Evolutionary conservation across 2,329 filamentous ascomycete genomes (phyloP).

Genomic region (Verticillium nubilum): DNA sequence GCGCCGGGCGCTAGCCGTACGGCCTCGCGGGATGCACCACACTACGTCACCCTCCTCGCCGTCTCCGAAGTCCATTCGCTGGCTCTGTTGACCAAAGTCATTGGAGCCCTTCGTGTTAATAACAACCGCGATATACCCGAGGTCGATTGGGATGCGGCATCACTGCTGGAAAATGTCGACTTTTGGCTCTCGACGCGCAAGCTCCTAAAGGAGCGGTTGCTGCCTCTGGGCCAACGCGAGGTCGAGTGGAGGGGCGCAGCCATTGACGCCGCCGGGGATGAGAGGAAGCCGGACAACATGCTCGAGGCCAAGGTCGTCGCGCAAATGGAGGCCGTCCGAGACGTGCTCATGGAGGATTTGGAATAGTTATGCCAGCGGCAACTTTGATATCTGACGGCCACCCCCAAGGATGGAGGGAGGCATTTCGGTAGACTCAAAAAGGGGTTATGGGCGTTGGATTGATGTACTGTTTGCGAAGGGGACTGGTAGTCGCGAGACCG

Average conservation of each 20-base stretch:
- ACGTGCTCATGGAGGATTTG: conserved; percentile 47
- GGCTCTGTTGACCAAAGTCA: conserved; percentile 67
- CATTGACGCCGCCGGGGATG: conserved; percentile 23
- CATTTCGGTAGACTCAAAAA: background rate
- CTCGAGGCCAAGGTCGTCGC: conserved; percentile 72
- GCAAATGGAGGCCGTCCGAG: conserved; percentile 58
- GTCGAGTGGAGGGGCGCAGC: conserved; percentile 51
- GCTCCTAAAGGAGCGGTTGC: conserved; percentile 64
- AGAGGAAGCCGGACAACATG: conserved; percentile 41
- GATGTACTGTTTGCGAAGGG: background rate
- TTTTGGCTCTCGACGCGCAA: conserved; percentile 69
- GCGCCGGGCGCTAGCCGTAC: conserved; percentile 50
- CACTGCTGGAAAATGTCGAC: conserved; percentile 76
- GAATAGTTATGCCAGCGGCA: conserved; percentile 20
- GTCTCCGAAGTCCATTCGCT: conserved; percentile 76
- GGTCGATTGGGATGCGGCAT: conserved; percentile 68
- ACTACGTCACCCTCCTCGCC: conserved; percentile 67
- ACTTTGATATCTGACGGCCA: background rate
- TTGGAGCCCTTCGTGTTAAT: conserved; percentile 58
- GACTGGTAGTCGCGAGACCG: background rate
- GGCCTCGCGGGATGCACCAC: conserved; percentile 38
- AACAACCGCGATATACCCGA: conserved; percentile 69
- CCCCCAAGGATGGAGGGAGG: background rate
- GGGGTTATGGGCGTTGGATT: background rate
- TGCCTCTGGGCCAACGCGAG: conserved; percentile 70